A percentile compares a stretch with the other conserved stretches of the same genome.
phyloP scores from a whole-genome alignment of 2,329 filamentous ascomycete species.

The Ambrosiella cleistominuta region DNA sequence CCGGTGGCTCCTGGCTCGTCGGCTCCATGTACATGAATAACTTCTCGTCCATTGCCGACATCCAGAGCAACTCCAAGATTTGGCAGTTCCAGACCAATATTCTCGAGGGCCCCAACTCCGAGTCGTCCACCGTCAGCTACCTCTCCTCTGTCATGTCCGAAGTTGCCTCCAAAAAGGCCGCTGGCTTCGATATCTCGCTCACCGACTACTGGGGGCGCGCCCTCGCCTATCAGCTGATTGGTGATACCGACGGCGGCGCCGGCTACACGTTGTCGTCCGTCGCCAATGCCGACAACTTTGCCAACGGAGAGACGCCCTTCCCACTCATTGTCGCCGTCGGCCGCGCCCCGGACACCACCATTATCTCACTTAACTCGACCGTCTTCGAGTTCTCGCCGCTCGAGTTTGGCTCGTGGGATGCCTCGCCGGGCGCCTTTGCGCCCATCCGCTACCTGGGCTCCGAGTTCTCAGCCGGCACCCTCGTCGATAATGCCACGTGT shows the following conservation, averaged over 20 bases:
- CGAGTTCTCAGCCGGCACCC: conserved; percentile 33
- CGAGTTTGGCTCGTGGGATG: conserved; percentile 49
- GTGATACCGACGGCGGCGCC: conserved; percentile 55
- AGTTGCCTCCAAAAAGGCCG: conserved; percentile 23
- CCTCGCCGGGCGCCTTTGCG: conserved; percentile 40
- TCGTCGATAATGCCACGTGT: conserved; percentile 28
- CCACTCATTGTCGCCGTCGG: conserved; percentile 33
- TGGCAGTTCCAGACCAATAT: conserved; percentile 28
- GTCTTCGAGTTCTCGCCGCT: conserved; percentile 49
- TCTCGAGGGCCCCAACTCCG: conserved; percentile 20
- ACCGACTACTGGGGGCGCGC: conserved; percentile 85
- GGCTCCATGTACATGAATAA: conserved; percentile 75
- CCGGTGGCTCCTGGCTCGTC: conserved; percentile 70
- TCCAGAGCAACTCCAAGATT: conserved; percentile 20
- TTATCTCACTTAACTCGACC: conserved; percentile 37
- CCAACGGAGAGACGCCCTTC: conserved; percentile 26
- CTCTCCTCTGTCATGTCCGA: conserved; percentile 22
- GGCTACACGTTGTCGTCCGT: conserved; percentile 66
- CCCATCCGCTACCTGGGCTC: conserved; percentile 43
- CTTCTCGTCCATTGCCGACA: conserved; percentile 47
- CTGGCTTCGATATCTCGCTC: conserved; percentile 40
- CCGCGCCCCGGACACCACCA: conserved; percentile 26
- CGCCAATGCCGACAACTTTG: conserved; percentile 27
- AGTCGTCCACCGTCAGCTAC: conserved; percentile 18
- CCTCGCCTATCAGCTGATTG: conserved; percentile 71